Conservation (phyloP, 2,329 filamentous ascomycete species). For the Helminthosporium solani region DNA sequence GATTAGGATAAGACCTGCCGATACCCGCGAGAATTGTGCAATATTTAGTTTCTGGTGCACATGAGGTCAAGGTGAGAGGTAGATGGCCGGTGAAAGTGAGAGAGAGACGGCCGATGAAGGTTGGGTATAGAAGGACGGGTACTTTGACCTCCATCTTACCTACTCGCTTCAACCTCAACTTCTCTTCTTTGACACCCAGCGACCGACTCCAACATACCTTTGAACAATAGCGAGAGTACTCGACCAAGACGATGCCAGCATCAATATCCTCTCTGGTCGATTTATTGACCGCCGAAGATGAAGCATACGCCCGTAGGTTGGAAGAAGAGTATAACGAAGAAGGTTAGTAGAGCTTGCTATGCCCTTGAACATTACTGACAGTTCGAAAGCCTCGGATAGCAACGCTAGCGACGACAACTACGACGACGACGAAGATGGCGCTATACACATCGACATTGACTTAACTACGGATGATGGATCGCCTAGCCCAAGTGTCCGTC, state of each 20-base stretch:
- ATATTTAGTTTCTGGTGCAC: no score
- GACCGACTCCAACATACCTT: neutral
- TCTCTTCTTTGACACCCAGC: neutral
- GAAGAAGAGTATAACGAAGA: neutral
- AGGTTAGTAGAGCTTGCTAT: neutral
- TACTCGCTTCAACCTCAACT: neutral
- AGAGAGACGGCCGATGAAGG: no score
- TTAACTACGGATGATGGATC: neutral
- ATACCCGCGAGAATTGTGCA: no score
- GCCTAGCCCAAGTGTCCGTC: neutral
- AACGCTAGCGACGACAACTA: neutral
- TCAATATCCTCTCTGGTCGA: neutral
- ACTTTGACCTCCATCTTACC: no score
- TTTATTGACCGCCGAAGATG: neutral
- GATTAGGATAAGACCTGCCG: neutral
- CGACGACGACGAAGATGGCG: conserved; percentile 1
- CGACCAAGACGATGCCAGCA: neutral
- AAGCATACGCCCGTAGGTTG: neutral
- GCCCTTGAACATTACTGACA: no score
- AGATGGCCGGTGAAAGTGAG: no score
- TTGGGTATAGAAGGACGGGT: no score
- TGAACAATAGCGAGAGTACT: neutral
- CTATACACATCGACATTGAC: neutral
- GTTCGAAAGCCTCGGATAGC: neutral
- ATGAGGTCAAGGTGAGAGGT: no score